phyloP scores from a whole-genome alignment of 352 stramenopile genomes.

The Pythium monospermum region DNA sequence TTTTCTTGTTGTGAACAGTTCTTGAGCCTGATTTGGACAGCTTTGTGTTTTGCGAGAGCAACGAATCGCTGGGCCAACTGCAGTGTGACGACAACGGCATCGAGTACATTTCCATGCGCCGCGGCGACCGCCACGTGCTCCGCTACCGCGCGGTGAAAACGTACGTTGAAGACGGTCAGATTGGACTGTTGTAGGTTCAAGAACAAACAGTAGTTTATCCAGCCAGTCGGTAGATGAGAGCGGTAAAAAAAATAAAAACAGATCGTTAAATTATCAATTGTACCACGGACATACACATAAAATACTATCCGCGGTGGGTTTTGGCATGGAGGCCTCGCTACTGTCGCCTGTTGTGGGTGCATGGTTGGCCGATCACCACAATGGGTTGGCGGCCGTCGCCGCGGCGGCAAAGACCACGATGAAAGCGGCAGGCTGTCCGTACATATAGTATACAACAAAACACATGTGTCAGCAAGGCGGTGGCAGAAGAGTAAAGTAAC shows the following conservation, averaged over 20 bases:
- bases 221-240: not conserved
- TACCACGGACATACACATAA: slow-evolving; percentile 5
- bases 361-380: slow-evolving; percentile 31
- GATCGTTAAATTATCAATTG: slow-evolving; percentile 19
- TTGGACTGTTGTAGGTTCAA: slow-evolving; percentile 37
- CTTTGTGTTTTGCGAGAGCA: slow-evolving; percentile 83
- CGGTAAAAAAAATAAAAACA: not conserved
- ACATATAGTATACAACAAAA: slow-evolving; percentile 14
- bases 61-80: slow-evolving; percentile 41
- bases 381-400: slow-evolving; percentile 46
- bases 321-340: no score
- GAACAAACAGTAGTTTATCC: not conserved
- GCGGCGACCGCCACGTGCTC: slow-evolving; percentile 63
- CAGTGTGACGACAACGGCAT: slow-evolving; percentile 69
- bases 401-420: slow-evolving; percentile 64
- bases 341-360: no score
- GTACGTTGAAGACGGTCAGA: slow-evolving; percentile 51
- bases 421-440: slow-evolving; percentile 50
- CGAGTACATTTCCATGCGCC: slow-evolving; percentile 55
- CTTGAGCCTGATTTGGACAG: slow-evolving; percentile 63
- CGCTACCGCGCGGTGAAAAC: slow-evolving; percentile 58
- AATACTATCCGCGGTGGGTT: no score
- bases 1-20: slow-evolving; percentile 27
- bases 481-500: no score
- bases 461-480: no score